These are phyloP conservation scores for Thalassiosira mediterranea DNA, from an alignment of 352 stramenopile species.

Conservation along the genomic window DNA sequence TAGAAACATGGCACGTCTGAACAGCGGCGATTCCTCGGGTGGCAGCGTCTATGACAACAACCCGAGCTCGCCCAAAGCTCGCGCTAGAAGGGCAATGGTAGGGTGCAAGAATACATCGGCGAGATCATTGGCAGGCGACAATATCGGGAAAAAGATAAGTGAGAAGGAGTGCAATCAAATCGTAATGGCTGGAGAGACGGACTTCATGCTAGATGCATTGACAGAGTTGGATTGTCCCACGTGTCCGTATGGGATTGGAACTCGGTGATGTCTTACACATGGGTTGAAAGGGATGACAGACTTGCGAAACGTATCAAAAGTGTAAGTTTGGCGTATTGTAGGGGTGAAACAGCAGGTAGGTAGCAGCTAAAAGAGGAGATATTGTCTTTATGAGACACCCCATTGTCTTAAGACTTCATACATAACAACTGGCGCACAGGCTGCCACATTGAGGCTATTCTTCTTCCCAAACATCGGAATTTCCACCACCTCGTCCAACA, in stretches of 20 bases:
- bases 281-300: too few species aligned
- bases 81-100: slow-evolving; percentile 58
- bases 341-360: too few species aligned
- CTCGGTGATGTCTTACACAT: slow-evolving; percentile 6
- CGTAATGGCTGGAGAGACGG: slow-evolving; percentile 57
- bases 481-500: slow-evolving; percentile 74
- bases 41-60: slow-evolving; percentile 69
- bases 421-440: slow-evolving; percentile 78
- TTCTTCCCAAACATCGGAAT: slow-evolving; percentile 83
- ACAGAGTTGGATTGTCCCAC: slow-evolving; percentile 66
- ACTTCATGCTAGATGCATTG: slow-evolving; percentile 70
- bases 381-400: slow-evolving; percentile 27
- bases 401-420: slow-evolving; percentile 83
- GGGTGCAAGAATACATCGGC: slow-evolving; percentile 61
- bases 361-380: too few species aligned
- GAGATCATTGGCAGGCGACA: slow-evolving; percentile 49
- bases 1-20: slow-evolving; percentile 61
- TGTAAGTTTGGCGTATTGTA: too few species aligned
- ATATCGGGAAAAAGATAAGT: slow-evolving; percentile 43
- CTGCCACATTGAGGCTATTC: slow-evolving; percentile 83
- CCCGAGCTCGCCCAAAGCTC: slow-evolving; percentile 39
- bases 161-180: slow-evolving; percentile 68
- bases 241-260: slow-evolving; percentile 65
- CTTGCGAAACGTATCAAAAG: too few species aligned
- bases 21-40: slow-evolving; percentile 56